These are phyloP conservation scores for Pyrus bretschneideri DNA, from an alignment of 306 rosid genomes.

Conservation along the genomic window DNA sequence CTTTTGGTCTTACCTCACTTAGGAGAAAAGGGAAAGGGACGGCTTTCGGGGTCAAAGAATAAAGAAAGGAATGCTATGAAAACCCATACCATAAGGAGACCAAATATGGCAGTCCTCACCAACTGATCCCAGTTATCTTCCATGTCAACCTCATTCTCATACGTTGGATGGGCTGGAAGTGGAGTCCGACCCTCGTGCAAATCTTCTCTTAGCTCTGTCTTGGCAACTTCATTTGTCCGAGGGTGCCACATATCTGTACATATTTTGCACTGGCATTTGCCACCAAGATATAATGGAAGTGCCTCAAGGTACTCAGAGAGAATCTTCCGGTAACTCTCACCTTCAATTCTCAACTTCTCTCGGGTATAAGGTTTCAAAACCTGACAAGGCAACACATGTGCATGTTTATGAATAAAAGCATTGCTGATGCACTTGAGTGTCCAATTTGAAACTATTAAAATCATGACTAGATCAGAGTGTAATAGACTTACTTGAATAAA, in stretches of 20 bases:
- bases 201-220: constrained; percentile 17
- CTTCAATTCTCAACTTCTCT: constrained; percentile 70
- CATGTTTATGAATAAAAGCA: constrained; percentile 1
- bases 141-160: constrained; percentile 29
- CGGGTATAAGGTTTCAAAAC: constrained; percentile 68
- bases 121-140: constrained; percentile 37
- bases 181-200: constrained; percentile 19
- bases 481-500: constrained; percentile 56
- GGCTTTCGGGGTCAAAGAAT: constrained; percentile 37
- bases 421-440: neutral
- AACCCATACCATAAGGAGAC: constrained; percentile 58
- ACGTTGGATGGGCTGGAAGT: constrained; percentile 14
- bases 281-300: constrained; percentile 71
- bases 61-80: constrained; percentile 57
- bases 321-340: constrained; percentile 50
- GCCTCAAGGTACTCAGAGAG: constrained; percentile 47
- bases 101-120: constrained; percentile 59
- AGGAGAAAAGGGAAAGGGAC: constrained; percentile 18
- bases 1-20: constrained; percentile 12
- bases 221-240: constrained; percentile 28
- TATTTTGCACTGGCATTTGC: constrained; percentile 58
- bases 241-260: constrained; percentile 35
- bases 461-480: neutral
- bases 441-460: neutral
- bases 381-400: constrained; percentile 29